Conservation (phyloP, 2,329 filamentous ascomycete species). For the Cryphonectria parasitica region DNA sequence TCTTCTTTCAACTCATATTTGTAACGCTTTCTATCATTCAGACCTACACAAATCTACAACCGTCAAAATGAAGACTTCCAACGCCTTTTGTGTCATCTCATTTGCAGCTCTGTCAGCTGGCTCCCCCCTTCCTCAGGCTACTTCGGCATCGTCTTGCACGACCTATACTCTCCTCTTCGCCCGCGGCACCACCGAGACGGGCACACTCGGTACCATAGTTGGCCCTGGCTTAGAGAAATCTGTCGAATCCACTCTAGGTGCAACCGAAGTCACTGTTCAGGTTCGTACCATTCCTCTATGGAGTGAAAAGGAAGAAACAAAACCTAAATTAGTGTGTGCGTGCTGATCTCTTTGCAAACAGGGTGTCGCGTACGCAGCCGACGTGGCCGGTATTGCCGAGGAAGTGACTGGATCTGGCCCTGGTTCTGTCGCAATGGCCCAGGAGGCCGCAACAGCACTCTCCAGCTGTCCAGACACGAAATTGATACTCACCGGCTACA, state of each 20-base stretch:
- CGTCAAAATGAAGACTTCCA: neutral
- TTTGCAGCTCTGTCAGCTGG: neutral
- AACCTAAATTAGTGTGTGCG: no score
- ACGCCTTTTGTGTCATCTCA: neutral
- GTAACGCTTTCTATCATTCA: no score
- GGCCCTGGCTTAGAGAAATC: conserved; percentile 34
- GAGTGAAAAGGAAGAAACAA: no score
- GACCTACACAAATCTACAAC: neutral
- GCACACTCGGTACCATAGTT: conserved; percentile 34
- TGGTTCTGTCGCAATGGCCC: conserved; percentile 54
- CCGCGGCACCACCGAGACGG: conserved; percentile 36
- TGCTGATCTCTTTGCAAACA: neutral
- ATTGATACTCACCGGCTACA: conserved; percentile 46
- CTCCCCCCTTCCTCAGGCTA: neutral
- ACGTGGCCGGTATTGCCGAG: conserved; percentile 31
- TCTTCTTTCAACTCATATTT: no score
- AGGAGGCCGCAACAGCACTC: conserved; percentile 34
- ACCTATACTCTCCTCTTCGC: conserved; percentile 36
- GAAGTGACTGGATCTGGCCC: conserved; percentile 37
- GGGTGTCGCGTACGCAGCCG: conserved; percentile 36
- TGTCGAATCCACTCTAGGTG: conserved; percentile 23
- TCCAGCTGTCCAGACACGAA: conserved; percentile 44
- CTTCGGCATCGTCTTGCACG: conserved; percentile 21
- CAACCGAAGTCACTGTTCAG: conserved; percentile 31
- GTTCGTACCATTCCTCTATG: neutral